phyloP scores from a whole-genome alignment of 139 green algal genomes.

The Volvox africanus region DNA sequence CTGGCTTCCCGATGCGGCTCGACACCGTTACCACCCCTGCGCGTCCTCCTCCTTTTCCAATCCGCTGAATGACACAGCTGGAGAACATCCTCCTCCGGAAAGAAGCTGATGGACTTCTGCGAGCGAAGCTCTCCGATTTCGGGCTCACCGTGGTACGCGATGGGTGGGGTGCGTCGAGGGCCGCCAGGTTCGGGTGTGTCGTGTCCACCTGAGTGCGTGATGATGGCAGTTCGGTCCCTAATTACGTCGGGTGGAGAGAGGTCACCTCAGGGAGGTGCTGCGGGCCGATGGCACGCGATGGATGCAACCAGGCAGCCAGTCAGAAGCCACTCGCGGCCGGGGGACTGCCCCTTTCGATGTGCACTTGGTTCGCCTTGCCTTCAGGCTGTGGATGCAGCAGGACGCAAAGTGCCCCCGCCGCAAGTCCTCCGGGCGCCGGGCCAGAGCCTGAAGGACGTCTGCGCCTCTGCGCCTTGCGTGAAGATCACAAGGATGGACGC shows the following conservation, averaged over 20 bases:
- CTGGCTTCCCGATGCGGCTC: too few relatives aligned
- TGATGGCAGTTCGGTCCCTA: background rate
- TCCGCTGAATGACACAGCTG: background rate
- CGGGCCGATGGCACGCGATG: background rate
- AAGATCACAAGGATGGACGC: background rate
- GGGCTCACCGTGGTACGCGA: slow-evolving; percentile 20
- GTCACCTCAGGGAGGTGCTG: too few relatives aligned
- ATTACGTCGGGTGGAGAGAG: too few relatives aligned
- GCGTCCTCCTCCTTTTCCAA: background rate
- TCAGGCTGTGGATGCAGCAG: slow-evolving; percentile 5
- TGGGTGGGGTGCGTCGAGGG: background rate
- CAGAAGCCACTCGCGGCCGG: too few relatives aligned
- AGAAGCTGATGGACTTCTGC: slow-evolving; percentile 19
- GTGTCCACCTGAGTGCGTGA: background rate
- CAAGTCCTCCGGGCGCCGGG: slow-evolving; percentile 32
- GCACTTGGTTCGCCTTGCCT: background rate
- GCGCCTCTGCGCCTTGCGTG: background rate
- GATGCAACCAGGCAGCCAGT: background rate
- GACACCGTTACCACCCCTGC: too few relatives aligned
- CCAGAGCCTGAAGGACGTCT: slow-evolving; percentile 8
- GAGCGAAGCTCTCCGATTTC: slow-evolving; percentile 43
- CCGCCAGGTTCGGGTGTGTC: background rate
- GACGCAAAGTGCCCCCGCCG: slow-evolving; percentile 13
- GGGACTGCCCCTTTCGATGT: too few relatives aligned
- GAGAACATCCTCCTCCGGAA: slow-evolving; percentile 39